phyloP scores from a whole-genome alignment of 2,329 filamentous ascomycete species.

The Cordyceps javanica region DNA sequence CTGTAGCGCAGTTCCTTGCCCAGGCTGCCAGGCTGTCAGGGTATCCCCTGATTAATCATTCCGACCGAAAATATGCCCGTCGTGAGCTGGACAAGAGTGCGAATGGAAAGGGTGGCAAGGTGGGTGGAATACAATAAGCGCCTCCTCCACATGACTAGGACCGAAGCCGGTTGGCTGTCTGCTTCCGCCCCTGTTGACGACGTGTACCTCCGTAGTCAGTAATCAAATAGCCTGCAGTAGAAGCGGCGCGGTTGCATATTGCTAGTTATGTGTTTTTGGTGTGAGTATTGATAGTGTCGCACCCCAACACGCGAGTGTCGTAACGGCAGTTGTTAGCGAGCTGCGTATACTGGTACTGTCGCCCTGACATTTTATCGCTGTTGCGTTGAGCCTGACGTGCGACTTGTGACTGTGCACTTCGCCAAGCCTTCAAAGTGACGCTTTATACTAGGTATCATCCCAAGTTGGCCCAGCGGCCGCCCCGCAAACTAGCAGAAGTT shows the following conservation, averaged over 20 bases:
- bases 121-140: background rate
- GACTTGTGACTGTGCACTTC: too few species aligned
- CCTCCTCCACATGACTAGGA: background rate
- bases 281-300: background rate
- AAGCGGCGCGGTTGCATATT: background rate
- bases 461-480: background rate
- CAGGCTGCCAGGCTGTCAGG: too few species aligned
- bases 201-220: background rate
- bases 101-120: background rate
- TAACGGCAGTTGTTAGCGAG: background rate
- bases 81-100: background rate
- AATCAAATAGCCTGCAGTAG: background rate
- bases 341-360: too few species aligned
- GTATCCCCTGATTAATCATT: too few species aligned
- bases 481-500: background rate
- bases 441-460: background rate
- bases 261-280: background rate
- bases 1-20: too few species aligned
- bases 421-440: background rate
- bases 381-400: too few species aligned
- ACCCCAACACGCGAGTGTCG: background rate
- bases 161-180: background rate
- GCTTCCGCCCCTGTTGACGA: background rate
- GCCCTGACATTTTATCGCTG: too few species aligned
- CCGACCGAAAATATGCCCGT: background rate